Evolutionary conservation across 805 yeast genomes (phyloP).

Genomic region (Lipomyces yamanashiensis): DNA sequence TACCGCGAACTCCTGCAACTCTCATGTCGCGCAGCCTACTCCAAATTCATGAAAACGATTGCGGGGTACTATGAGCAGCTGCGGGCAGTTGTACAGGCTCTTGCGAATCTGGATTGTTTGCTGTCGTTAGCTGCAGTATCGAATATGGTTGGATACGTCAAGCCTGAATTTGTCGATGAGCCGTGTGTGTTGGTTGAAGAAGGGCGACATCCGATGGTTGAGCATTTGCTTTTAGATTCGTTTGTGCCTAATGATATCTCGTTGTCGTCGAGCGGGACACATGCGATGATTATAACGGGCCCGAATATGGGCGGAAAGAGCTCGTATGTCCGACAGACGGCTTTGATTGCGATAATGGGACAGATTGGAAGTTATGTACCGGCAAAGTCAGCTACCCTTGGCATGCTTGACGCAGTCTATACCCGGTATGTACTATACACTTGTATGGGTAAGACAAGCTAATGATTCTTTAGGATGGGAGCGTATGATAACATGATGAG

Average conservation of each 20-base stretch:
- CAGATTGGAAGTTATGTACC: slow-evolving; percentile 82
- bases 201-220: slow-evolving; percentile 73
- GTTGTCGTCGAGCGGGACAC: slow-evolving; percentile 53
- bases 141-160: slow-evolving; percentile 51
- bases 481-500: slow-evolving; percentile 76
- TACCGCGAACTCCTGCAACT: slow-evolving; percentile 59
- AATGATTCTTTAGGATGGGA: slow-evolving; percentile 64
- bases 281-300: slow-evolving; percentile 74
- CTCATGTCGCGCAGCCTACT: slow-evolving; percentile 56
- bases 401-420: slow-evolving; percentile 65
- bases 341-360: slow-evolving; percentile 69
- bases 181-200: slow-evolving; percentile 57
- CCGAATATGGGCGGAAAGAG: slow-evolving; percentile 84
- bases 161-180: slow-evolving; percentile 56
- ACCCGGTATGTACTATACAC: slow-evolving; percentile 43
- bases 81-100: slow-evolving; percentile 51
- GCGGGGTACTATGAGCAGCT: slow-evolving; percentile 49
- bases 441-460: slow-evolving; percentile 31
- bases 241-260: slow-evolving; percentile 71
- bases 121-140: slow-evolving; percentile 69
- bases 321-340: slow-evolving; percentile 74
- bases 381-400: slow-evolving; percentile 61
- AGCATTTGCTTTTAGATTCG: slow-evolving; percentile 49
- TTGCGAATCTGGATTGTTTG: slow-evolving; percentile 69
- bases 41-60: slow-evolving; percentile 48